A percentile compares a stretch with the other conserved stretches of the same genome.
Conservation (phyloP, 148 eudicot genomes). For the Dianthus caryophyllus region DNA sequence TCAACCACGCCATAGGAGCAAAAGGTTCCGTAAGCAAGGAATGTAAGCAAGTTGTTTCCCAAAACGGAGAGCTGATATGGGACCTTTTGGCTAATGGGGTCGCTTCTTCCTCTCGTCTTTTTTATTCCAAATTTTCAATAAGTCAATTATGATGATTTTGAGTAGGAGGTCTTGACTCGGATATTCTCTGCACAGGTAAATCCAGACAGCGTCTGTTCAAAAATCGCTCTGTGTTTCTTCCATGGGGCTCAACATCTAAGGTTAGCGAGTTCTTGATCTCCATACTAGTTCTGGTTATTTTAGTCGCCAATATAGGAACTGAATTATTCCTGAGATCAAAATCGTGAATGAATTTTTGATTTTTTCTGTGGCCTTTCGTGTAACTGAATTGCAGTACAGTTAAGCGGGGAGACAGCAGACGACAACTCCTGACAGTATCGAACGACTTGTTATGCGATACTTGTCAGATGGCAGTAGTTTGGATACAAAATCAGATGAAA, state of each 20-base stretch:
- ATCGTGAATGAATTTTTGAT: background rate
- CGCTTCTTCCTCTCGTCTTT: conserved; percentile 5
- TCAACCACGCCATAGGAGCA: conserved; percentile 78
- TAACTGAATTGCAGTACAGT: conserved; percentile 49
- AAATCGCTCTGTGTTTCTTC: conserved; percentile 41
- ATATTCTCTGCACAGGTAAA: conserved; percentile 36
- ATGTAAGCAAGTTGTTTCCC: conserved; percentile 52
- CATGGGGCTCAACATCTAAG: conserved; percentile 35
- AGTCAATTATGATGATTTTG: background rate
- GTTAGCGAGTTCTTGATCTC: conserved; percentile 21
- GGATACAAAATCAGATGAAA: conserved; percentile 67
- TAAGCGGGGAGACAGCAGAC: conserved; percentile 33
- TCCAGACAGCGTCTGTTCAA: conserved; percentile 54
- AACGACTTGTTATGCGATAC: conserved; percentile 41
- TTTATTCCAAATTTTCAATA: background rate
- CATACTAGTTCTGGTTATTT: background rate
- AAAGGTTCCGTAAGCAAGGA: conserved; percentile 55
- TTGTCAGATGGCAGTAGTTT: conserved; percentile 68
- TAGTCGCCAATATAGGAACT: no score
- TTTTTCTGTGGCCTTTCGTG: no score
- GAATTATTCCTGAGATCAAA: background rate
- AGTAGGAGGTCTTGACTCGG: background rate
- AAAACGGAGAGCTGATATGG: conserved; percentile 57
- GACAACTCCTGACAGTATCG: conserved; percentile 22
- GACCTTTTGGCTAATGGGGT: conserved; percentile 64